Evolutionary conservation across 2,329 filamentous ascomycete genomes (phyloP), one percentile per base, ranked within the genome.

Genomic region (Lecanosticta acicola): DNA sequence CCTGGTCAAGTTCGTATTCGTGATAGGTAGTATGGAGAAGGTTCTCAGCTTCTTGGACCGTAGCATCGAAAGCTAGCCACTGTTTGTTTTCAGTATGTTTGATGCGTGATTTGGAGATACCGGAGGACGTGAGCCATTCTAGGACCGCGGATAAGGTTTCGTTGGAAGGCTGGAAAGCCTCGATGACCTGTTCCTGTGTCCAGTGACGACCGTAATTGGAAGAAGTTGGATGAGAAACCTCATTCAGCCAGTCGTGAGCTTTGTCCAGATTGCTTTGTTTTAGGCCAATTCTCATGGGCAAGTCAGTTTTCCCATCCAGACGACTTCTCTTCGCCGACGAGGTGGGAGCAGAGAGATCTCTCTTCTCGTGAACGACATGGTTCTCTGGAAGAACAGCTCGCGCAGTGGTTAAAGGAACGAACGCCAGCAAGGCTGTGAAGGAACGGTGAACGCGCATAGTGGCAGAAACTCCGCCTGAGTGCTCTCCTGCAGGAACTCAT

Each of bases 31-130:
- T 65, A 17, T 59, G 57, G 10, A 71, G 54, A 10, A 71, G 56
- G 2, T 48, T 43, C 44, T 71, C 67, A 1, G 65, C 54, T 40
- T 70, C 67, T 11, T 58, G 49, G 1, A 64, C 59, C 2, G 61
- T 54, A 0, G 64, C 61, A 33, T 70, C 62, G 39, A 71, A 68
- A n/a, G 67, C 61, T 3, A 71, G 54, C 67, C 68, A 70, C 17
- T 50, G 53, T 13, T 46, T 52, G 14, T 45, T 53, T 34, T 37
- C 51, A 40, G 60, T 65, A 17, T 52, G 47, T n/a, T 16, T 13
- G 8, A 52, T 24, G 4, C 54, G 50, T 8, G 46, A 34, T 9
- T 36, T 20, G n/a, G 49, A 40, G 37, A 61, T 53, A n/a, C 59
- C 60, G 26, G 52, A 39, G 2, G 46, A 43, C 3, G 38, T 38